Base-by-base conservation (phyloP, 805 yeast genomes). In the Candida hungchunana region DNA sequence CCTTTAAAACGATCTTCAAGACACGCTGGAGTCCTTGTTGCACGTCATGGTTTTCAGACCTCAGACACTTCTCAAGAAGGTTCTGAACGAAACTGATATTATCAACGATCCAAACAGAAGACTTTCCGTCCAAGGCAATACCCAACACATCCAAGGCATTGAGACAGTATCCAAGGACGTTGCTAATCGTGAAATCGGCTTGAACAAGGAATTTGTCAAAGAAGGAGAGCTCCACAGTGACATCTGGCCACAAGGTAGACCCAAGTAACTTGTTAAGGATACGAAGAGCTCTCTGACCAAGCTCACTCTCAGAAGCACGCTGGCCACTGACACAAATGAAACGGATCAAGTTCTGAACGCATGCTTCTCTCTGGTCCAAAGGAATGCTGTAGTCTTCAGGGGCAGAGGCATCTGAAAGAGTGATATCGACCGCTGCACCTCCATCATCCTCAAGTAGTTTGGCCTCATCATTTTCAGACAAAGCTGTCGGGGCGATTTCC, bases 121-220 rank as follows among this genome's bases (percentile, higher is more conserved):
- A 58, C 59, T 84, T 84, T 72, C 87, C 84, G 44, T 80, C 84
- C 36, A 93, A 64, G 1, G 88, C 87, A 29, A 88, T 84, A 9
- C 82, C 79, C 29, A 93, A 67, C 0, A 93, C 97, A 56, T 87
- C 96, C 32, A 94, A 62, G 0, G 98, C 95, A 60, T 93, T 94
- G 51, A 89, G 66, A 48, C 95, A 84, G 48, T 83, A 82, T 2
- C 88, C 86, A 17, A 87, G 57, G 26, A 83, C 70, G 42, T 79
- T 79, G 23, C 77, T 71, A 11, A 87, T 73, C 24, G 72, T 75
- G 39, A 83, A 64, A 45, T 90, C 96, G 37, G 85, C 78, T 20
- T 85, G 79, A 14, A 84, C 76, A 36, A 93, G 63, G 50, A 88
- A 85, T 44, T 93, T 78, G 47, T 93, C 98, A 54, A 93, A 93